These are phyloP conservation scores for Pythium rishiriense DNA, from an alignment of 352 stramenopile genomes.

Conservation along the genomic window DNA sequence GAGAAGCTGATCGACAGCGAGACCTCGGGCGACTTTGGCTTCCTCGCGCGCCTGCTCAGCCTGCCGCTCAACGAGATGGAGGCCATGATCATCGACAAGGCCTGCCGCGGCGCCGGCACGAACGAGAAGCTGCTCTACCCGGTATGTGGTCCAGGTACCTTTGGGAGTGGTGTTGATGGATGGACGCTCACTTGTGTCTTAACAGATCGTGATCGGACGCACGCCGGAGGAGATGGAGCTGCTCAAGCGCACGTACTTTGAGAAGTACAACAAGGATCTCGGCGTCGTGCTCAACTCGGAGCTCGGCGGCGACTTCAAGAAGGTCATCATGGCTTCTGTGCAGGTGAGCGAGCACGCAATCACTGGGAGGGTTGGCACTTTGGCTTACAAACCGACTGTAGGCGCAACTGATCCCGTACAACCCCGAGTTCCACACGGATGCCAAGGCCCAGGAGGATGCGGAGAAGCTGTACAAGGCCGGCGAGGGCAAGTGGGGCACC, in stretches of 20 bases:
- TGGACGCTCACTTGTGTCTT: background rate
- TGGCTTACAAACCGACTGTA: too few relatives aligned
- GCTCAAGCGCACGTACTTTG: conserved; percentile 75
- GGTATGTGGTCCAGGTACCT: conserved; percentile 34
- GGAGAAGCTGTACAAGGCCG: conserved; percentile 66
- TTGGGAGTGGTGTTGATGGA: background rate
- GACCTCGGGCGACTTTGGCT: conserved; percentile 67
- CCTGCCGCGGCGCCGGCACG: conserved; percentile 46
- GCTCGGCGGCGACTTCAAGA: conserved; percentile 68
- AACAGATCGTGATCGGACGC: conserved; percentile 65
- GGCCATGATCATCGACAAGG: conserved; percentile 63
- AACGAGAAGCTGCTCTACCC: conserved; percentile 72
- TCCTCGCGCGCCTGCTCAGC: conserved; percentile 59
- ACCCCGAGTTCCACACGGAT: conserved; percentile 57
- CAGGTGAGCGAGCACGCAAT: conserved; percentile 25
- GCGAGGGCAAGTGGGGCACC: conserved; percentile 72
- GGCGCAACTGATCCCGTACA: conserved; percentile 32
- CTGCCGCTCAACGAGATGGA: conserved; percentile 67
- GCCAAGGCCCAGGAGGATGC: conserved; percentile 55
- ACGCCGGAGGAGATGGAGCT: conserved; percentile 72
- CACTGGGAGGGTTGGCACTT: too few relatives aligned
- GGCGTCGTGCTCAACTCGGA: conserved; percentile 62
- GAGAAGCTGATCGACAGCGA: conserved; percentile 66
- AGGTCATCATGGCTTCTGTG: conserved; percentile 60
- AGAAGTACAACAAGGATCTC: conserved; percentile 76